phyloP scores from a whole-genome alignment of 2,329 filamentous ascomycete species.

The Intubia oerlemansii region DNA sequence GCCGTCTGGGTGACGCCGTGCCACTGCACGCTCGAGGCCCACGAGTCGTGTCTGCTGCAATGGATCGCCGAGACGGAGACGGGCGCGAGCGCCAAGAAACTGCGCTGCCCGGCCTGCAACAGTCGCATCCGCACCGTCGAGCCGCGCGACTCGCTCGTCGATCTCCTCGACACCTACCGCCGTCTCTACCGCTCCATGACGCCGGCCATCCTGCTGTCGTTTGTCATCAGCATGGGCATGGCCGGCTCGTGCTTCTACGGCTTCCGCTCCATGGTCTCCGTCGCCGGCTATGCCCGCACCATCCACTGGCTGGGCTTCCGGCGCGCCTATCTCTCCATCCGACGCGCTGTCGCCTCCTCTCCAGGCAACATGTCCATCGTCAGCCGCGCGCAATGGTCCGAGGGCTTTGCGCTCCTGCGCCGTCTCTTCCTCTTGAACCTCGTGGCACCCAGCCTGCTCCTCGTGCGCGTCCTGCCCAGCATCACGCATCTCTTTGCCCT shows the following conservation, averaged over 20 bases:
- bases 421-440: conserved; percentile 17
- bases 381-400: conserved; percentile 1
- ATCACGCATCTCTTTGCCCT: conserved; percentile 20
- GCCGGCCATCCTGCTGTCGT: conserved; percentile 42
- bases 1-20: conserved; percentile 68
- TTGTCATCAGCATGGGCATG: conserved; percentile 28
- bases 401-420: conserved; percentile 5
- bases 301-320: conserved; percentile 17
- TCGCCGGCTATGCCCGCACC: conserved; percentile 26
- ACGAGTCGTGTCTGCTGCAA: conserved; percentile 72
- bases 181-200: conserved; percentile 29
- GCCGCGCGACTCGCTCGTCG: conserved; percentile 51
- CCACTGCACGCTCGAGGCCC: conserved; percentile 73
- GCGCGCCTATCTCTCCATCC: neutral
- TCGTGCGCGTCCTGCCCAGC: conserved; percentile 21
- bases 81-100: conserved; percentile 28
- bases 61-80: conserved; percentile 85
- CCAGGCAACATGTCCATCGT: neutral
- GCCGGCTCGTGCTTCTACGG: conserved; percentile 33
- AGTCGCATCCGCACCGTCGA: conserved; percentile 55
- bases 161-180: conserved; percentile 38
- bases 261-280: conserved; percentile 24
- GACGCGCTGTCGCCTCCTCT: too few relatives aligned
- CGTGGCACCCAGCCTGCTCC: conserved; percentile 23
- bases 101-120: conserved; percentile 82